These are phyloP conservation scores for Wallacemonas sp. DNA, from an alignment of 208 protist genomes.

Conservation along the genomic window DNA sequence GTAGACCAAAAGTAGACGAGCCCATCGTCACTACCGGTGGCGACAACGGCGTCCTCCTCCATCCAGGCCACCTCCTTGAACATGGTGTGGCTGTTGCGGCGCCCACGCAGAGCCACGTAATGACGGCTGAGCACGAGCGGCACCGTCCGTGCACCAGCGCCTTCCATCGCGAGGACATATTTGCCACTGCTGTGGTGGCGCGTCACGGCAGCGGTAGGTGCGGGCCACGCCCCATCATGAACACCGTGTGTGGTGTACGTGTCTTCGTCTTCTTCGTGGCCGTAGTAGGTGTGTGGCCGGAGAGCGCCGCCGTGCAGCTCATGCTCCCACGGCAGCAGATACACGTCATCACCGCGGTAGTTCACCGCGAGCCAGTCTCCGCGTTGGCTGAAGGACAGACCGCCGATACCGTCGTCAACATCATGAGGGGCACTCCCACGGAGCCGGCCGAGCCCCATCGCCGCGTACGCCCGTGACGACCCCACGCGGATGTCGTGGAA, in stretches of 20 bases:
- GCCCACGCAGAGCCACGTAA: slow-evolving; percentile 18
- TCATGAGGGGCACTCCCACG: neutral
- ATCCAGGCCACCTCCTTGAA: slow-evolving; percentile 66
- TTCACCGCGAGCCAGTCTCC: slow-evolving; percentile 51
- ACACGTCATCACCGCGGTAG: slow-evolving; percentile 38
- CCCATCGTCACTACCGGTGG: slow-evolving; percentile 50
- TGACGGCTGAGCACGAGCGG: slow-evolving; percentile 13
- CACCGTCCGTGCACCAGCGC: neutral
- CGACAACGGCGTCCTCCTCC: slow-evolving; percentile 47
- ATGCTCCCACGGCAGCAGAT: slow-evolving; percentile 35
- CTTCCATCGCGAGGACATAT: slow-evolving; percentile 5
- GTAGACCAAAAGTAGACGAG: slow-evolving; percentile 50
- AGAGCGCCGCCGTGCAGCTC: slow-evolving; percentile 1
- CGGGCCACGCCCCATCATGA: neutral
- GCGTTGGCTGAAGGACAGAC: slow-evolving; percentile 40
- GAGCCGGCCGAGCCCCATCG: slow-evolving; percentile 12
- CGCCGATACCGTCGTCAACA: slow-evolving; percentile 27
- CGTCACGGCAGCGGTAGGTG: neutral
- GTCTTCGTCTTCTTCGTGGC: neutral
- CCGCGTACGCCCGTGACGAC: slow-evolving; percentile 28
- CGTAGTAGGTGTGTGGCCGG: neutral
- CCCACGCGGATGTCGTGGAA: slow-evolving; percentile 60
- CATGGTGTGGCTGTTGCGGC: slow-evolving; percentile 41
- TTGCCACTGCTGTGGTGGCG: neutral
- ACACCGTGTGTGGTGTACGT: neutral